Percentiles rank a stretch among this genome's conserved stretches.
These are phyloP conservation scores for Xerocomus brunneocitrinus DNA, from an alignment of 768 basidiomycete genomes.

Conservation along the genomic window DNA sequence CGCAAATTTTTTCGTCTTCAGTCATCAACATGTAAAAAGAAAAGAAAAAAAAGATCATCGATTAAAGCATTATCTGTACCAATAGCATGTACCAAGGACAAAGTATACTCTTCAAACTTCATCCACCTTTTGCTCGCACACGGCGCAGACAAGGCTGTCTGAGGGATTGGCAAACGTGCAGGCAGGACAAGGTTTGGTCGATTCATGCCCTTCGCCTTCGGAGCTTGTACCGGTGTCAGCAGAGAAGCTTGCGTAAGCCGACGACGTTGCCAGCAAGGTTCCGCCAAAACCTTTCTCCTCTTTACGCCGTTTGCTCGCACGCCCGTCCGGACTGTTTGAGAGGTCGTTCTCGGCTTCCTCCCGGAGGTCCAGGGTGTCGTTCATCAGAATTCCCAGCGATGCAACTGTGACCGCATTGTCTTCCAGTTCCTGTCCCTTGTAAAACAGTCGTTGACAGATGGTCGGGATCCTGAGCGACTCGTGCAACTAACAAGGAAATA, in stretches of 20 bases:
- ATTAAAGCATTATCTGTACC: slow-evolving; percentile 36
- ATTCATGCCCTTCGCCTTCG: slow-evolving; percentile 28
- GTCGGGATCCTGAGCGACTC: slow-evolving; percentile 62
- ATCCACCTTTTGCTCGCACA: slow-evolving; percentile 40
- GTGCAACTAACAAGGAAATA: slow-evolving; percentile 44
- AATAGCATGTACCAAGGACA: slow-evolving; percentile 30
- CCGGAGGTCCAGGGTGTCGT: slow-evolving; percentile 63
- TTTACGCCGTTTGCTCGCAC: slow-evolving; percentile 38
- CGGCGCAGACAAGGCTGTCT: slow-evolving; percentile 39
- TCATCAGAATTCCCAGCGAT: slow-evolving; percentile 53
- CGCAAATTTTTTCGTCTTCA: slow-evolving; percentile 15
- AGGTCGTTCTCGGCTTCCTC: slow-evolving; percentile 57
- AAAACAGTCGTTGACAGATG: slow-evolving; percentile 70
- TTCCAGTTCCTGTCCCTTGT: slow-evolving; percentile 56
- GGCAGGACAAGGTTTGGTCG: slow-evolving; percentile 42
- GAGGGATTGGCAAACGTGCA: slow-evolving; percentile 59
- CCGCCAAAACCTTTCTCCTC: slow-evolving; percentile 71
- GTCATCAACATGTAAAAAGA: slow-evolving; percentile 18
- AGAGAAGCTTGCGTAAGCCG: slow-evolving; percentile 26
- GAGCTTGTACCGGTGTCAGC: slow-evolving; percentile 32
- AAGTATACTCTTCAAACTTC: slow-evolving; percentile 10
- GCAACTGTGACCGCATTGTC: slow-evolving; percentile 51
- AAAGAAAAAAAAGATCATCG: slow-evolving; percentile 18
- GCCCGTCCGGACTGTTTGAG: slow-evolving; percentile 46
- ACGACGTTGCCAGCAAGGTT: slow-evolving; percentile 55